Evolutionary conservation across 1,284 basidiomycete species (phyloP).

Genomic region (Tilletiaria anomala): DNA sequence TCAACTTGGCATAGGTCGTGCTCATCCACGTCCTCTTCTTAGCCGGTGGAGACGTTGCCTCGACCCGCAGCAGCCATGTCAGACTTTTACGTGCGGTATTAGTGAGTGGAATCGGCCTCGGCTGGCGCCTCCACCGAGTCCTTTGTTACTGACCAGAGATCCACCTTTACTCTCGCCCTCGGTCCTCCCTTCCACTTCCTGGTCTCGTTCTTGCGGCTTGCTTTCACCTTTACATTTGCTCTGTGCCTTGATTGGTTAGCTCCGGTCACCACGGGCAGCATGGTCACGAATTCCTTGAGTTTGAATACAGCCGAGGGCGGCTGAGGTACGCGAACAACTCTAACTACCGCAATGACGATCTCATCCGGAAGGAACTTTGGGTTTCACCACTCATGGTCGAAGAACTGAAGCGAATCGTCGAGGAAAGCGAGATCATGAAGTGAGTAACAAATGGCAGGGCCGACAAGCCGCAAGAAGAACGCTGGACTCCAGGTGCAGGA

Average conservation of each 20-base stretch:
- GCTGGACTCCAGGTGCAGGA: too few relatives aligned
- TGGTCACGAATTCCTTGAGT: constrained; percentile 64
- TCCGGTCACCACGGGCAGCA: constrained; percentile 35
- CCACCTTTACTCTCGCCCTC: neutral
- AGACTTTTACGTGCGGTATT: constrained; percentile 38
- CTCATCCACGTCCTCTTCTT: too few relatives aligned
- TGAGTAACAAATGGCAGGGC: constrained; percentile 40
- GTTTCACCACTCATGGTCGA: constrained; percentile 76
- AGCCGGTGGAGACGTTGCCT: too few relatives aligned
- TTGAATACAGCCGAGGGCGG: constrained; percentile 90
- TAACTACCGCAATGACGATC: constrained; percentile 90
- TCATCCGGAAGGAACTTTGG: constrained; percentile 99
- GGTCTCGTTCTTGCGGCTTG: neutral
- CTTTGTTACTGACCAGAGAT: neutral
- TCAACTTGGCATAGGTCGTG: too few relatives aligned
- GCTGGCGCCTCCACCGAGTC: neutral
- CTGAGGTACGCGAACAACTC: constrained; percentile 98
- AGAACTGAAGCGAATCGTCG: constrained; percentile 87
- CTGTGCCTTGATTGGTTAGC: constrained; percentile 9
- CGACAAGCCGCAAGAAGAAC: neutral
- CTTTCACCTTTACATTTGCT: neutral
- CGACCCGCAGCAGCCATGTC: constrained; percentile 18
- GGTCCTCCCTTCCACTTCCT: neutral
- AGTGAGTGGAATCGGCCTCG: constrained; percentile 15
- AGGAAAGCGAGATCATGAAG: constrained; percentile 89